A percentile compares a stretch with the other conserved stretches of the same genome.
phyloP scores from a whole-genome alignment of 768 basidiomycete species.

The Termitomyces sp. region DNA sequence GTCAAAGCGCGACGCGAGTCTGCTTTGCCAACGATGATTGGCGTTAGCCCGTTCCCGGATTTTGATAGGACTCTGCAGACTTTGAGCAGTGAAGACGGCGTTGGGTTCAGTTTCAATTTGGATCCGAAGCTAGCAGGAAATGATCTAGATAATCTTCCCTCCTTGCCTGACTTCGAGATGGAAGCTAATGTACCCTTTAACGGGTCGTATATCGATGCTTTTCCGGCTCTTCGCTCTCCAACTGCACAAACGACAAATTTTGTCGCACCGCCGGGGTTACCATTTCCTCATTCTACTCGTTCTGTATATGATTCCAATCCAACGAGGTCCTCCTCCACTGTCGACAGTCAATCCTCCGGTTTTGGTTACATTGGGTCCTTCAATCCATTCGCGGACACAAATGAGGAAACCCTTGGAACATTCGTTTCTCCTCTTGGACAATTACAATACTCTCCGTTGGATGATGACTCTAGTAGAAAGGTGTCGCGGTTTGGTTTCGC shows the following conservation, averaged over 20 bases:
- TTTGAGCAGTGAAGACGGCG: constrained; percentile 59
- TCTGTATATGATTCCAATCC: constrained; percentile 55
- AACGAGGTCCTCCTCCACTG: constrained; percentile 30
- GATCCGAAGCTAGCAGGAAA: constrained; percentile 70
- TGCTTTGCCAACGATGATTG: constrained; percentile 32
- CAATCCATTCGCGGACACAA: constrained; percentile 71
- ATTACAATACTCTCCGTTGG: constrained; percentile 36
- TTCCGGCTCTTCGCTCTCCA: constrained; percentile 54
- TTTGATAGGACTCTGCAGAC: constrained; percentile 81
- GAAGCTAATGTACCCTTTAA: constrained; percentile 55
- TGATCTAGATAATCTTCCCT: constrained; percentile 34
- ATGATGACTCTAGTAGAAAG: constrained; percentile 60
- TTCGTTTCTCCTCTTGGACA: constrained; percentile 28
- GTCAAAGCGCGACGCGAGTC: constrained; percentile 73
- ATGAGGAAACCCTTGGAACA: constrained; percentile 42
- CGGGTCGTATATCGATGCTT: constrained; percentile 67
- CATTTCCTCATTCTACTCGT: constrained; percentile 44
- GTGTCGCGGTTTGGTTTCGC: constrained; percentile 84
- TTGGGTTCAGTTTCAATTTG: constrained; percentile 83
- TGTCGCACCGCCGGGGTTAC: constrained; percentile 50
- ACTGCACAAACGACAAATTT: constrained; percentile 29
- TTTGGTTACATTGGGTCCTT: constrained; percentile 71
- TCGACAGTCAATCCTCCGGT: constrained; percentile 43
- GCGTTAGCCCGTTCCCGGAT: constrained; percentile 78
- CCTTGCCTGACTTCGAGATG: constrained; percentile 49